A percentile compares a stretch with the other conserved stretches of the same genome.
Evolutionary conservation across 139 green algal genomes (phyloP).

Genomic region (Picochlorum sp.): DNA sequence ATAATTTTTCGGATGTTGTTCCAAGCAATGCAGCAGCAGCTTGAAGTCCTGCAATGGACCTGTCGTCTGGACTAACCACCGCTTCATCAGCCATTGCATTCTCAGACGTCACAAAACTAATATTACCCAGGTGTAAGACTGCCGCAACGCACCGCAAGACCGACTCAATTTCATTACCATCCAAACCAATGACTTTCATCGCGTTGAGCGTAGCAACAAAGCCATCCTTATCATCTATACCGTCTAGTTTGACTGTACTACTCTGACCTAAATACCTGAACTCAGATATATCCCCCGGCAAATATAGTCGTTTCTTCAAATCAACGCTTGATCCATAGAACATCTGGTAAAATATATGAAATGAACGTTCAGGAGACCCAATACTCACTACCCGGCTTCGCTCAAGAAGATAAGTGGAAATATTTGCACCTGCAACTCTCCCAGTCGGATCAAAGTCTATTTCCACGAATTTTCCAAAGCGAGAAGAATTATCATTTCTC

Average conservation of each 20-base stretch:
- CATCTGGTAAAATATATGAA: constrained; percentile 97
- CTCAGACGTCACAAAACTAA: constrained; percentile 43
- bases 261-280: constrained; percentile 56
- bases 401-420: constrained; percentile 73
- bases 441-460: constrained; percentile 62
- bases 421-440: constrained; percentile 44
- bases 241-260: constrained; percentile 40
- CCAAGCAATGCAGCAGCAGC: constrained; percentile 46
- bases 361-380: constrained; percentile 77
- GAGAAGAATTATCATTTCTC: constrained; percentile 75
- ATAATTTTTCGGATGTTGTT: constrained; percentile 30
- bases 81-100: constrained; percentile 29
- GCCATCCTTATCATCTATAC: constrained; percentile 68
- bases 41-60: constrained; percentile 23
- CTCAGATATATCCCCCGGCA: constrained; percentile 20
- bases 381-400: constrained; percentile 61
- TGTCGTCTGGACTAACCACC: background rate
- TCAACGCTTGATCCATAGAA: constrained; percentile 38
- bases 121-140: constrained; percentile 88
- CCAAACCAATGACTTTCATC: constrained; percentile 69
- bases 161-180: constrained; percentile 36
- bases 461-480: constrained; percentile 83
- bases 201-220: constrained; percentile 57
- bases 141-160: constrained; percentile 68
- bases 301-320: constrained; percentile 12